Conservation (phyloP, 2,329 filamentous ascomycete genomes). For the Aspergillus uvarum region DNA sequence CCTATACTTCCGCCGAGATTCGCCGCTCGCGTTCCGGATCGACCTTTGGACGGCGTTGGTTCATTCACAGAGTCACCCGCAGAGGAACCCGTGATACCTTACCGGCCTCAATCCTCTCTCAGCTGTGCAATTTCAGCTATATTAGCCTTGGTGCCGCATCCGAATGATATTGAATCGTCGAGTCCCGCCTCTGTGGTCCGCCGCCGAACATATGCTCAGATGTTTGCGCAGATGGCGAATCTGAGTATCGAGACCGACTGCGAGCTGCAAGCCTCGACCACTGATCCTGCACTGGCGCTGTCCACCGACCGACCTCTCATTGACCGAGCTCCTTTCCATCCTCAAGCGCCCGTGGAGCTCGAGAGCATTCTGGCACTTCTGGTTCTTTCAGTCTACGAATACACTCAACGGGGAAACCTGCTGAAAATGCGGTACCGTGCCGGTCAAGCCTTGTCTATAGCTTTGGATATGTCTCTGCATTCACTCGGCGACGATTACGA, state of each 20-base stretch:
- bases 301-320: slow-evolving; percentile 31
- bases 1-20: slow-evolving; percentile 45
- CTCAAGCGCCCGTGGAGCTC: slow-evolving; percentile 41
- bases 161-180: slow-evolving; percentile 38
- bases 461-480: slow-evolving; percentile 47
- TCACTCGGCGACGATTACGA: slow-evolving; percentile 33
- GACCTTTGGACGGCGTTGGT: slow-evolving; percentile 33
- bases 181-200: slow-evolving; percentile 35
- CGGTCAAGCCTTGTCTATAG: slow-evolving; percentile 44
- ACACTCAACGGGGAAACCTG: slow-evolving; percentile 47
- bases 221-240: slow-evolving; percentile 41
- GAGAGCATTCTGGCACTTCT: slow-evolving; percentile 44
- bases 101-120: slow-evolving; percentile 43
- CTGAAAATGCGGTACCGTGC: slow-evolving; percentile 49
- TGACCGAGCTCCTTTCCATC: slow-evolving; percentile 39
- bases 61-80: slow-evolving; percentile 32
- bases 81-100: slow-evolving; percentile 33
- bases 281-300: slow-evolving; percentile 43
- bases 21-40: slow-evolving; percentile 30
- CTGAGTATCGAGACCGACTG: slow-evolving; percentile 44
- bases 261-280: slow-evolving; percentile 42
- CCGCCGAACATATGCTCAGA: slow-evolving; percentile 42
- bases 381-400: slow-evolving; percentile 48
- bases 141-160: slow-evolving; percentile 44
- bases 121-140: slow-evolving; percentile 47